Percentiles rank a stretch among this genome's conserved stretches.
phyloP scores from a whole-genome alignment of 2,329 filamentous ascomycete genomes.

The Drechslerella coelobrocha region DNA sequence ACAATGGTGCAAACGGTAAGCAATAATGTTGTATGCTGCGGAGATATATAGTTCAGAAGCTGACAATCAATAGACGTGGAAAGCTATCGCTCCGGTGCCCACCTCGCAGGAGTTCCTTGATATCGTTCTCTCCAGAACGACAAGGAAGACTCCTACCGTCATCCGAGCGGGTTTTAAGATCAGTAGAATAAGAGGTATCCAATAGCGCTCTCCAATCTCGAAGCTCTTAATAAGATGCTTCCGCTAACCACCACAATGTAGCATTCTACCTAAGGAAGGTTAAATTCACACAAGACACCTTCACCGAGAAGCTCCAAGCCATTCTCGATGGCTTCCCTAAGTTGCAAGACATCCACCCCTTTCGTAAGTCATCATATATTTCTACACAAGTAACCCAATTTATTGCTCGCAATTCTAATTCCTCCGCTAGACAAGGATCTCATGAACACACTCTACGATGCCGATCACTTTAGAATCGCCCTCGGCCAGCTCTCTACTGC shows the following conservation, averaged over 20 bases:
- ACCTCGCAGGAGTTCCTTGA: conserved; percentile 96
- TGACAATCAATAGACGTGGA: conserved; percentile 63
- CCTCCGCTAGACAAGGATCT: conserved; percentile 70
- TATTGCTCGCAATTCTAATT: conserved; percentile 52
- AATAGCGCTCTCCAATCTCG: neutral
- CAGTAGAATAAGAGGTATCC: conserved; percentile 75
- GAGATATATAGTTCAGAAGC: conserved; percentile 8
- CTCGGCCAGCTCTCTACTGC: conserved; percentile 95
- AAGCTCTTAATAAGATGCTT: neutral
- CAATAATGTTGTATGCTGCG: neutral
- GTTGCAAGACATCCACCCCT: conserved; percentile 92
- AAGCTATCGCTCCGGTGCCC: conserved; percentile 84
- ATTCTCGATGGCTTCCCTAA: conserved; percentile 94
- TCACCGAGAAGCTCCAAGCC: conserved; percentile 86
- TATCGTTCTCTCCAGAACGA: conserved; percentile 91
- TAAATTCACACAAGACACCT: conserved; percentile 97
- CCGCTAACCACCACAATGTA: conserved; percentile 56
- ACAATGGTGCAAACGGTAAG: conserved; percentile 50
- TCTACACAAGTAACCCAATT: conserved; percentile 1
- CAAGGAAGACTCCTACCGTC: conserved; percentile 90
- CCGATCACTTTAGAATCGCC: conserved; percentile 96
- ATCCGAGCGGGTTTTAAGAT: conserved; percentile 97
- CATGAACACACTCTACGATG: conserved; percentile 98
- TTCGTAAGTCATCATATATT: conserved; percentile 68
- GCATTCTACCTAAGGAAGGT: conserved; percentile 97